Conservation (phyloP, 768 basidiomycete genomes). For the Pisolithus albus region DNA sequence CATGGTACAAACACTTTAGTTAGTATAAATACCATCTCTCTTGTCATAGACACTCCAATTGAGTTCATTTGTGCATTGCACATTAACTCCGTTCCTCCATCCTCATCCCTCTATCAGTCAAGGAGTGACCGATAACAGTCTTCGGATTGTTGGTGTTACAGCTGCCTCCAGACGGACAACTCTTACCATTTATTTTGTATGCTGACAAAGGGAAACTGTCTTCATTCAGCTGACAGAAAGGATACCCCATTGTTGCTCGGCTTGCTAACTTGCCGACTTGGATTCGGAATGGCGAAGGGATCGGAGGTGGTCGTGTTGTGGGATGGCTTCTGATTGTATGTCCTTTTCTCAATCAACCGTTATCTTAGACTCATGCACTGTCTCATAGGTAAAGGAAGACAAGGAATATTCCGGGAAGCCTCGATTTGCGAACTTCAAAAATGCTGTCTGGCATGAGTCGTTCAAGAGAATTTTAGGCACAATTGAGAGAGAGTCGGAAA, state of each 20-base stretch:
- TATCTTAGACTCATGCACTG: not conserved
- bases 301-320: conserved; percentile 28
- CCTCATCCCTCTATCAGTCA: too few relatives aligned
- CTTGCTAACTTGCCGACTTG: conserved; percentile 26
- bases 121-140: too few relatives aligned
- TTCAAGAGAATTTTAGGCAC: conserved; percentile 3
- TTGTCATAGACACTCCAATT: too few relatives aligned
- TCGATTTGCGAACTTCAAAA: conserved; percentile 6
- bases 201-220: conserved; percentile 33
- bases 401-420: not conserved
- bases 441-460: conserved; percentile 6
- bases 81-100: too few relatives aligned
- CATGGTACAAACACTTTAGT: too few relatives aligned
- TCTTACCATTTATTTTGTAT: conserved; percentile 31
- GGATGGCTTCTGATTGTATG: conserved; percentile 33
- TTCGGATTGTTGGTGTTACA: too few relatives aligned
- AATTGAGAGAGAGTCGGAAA: not conserved
- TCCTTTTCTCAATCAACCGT: not conserved
- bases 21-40: too few relatives aligned
- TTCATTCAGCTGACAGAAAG: conserved; percentile 33
- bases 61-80: too few relatives aligned
- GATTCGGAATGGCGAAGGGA: conserved; percentile 28
- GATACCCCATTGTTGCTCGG: conserved; percentile 30
- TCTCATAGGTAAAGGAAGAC: conserved; percentile 2
- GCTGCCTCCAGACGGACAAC: conserved; percentile 13